A percentile compares a stretch with the other conserved stretches of the same genome.
These are phyloP conservation scores for Tolypocladium ophioglossoides DNA, from an alignment of 2,329 filamentous ascomycete species.

Conservation along the genomic window DNA sequence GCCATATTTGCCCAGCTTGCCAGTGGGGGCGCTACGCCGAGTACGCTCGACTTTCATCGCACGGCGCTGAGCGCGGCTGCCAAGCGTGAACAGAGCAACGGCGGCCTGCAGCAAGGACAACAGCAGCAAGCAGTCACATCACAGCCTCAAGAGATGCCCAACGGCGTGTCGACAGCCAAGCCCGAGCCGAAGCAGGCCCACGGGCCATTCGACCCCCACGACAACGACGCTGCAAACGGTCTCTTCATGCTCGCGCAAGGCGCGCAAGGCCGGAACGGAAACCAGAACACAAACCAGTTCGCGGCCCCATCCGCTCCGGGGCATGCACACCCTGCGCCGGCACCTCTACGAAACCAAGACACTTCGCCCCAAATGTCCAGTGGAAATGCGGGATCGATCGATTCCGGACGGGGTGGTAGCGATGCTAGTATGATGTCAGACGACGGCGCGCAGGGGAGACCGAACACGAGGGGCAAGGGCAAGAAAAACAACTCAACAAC, in stretches of 20 bases:
- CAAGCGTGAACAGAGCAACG: constrained; percentile 41
- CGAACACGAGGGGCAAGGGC: constrained; percentile 53
- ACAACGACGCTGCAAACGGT: constrained; percentile 91
- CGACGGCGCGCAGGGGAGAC: constrained; percentile 57
- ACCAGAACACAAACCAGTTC: constrained; percentile 38
- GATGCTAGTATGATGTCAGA: constrained; percentile 66
- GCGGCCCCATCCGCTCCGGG: constrained; percentile 32
- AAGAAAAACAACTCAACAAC: constrained; percentile 51
- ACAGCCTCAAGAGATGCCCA: constrained; percentile 42
- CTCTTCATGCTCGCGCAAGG: constrained; percentile 76
- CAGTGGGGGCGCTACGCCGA: constrained; percentile 75
- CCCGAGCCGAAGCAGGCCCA: constrained; percentile 38
- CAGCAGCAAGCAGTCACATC: constrained; percentile 32
- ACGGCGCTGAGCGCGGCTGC: constrained; percentile 75
- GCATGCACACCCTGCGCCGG: constrained; percentile 36
- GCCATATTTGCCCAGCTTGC: constrained; percentile 71
- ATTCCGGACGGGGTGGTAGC: constrained; percentile 46
- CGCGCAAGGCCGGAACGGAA: constrained; percentile 57
- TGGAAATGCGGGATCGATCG: constrained; percentile 35
- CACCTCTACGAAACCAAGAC: constrained; percentile 23
- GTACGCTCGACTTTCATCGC: constrained; percentile 87
- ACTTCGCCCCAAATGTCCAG: constrained; percentile 40
- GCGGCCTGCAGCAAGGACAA: constrained; percentile 16
- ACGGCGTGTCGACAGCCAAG: constrained; percentile 30
- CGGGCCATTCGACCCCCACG: constrained; percentile 75